These are phyloP conservation scores for Aspergillus oerlinghausenensis DNA, from an alignment of 2,329 filamentous ascomycete species.

Conservation along the genomic window DNA sequence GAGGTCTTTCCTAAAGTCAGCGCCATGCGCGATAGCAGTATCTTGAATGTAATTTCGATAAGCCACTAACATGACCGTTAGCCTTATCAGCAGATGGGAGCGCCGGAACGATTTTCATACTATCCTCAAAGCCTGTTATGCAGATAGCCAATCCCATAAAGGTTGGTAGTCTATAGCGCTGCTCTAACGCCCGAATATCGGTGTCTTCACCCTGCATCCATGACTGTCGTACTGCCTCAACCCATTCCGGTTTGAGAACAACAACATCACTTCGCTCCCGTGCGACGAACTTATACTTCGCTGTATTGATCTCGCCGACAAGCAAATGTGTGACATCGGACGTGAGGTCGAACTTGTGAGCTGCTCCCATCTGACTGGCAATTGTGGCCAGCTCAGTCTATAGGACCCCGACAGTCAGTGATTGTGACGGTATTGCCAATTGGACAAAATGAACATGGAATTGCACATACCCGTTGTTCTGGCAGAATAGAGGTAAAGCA, in stretches of 20 bases:
- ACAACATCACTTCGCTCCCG: constrained; percentile 81
- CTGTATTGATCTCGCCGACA: constrained; percentile 81
- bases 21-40: constrained; percentile 66
- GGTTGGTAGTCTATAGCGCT: constrained; percentile 43
- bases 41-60: constrained; percentile 68
- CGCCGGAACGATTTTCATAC: constrained; percentile 37
- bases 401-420: constrained; percentile 1
- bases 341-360: constrained; percentile 88
- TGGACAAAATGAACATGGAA: neutral
- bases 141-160: constrained; percentile 57
- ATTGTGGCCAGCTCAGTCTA: constrained; percentile 40
- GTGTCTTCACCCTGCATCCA: constrained; percentile 80
- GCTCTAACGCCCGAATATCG: constrained; percentile 66
- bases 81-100: neutral
- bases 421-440: neutral
- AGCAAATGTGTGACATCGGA: constrained; percentile 92
- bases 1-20: constrained; percentile 80
- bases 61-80: constrained; percentile 43
- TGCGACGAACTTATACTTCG: constrained; percentile 94
- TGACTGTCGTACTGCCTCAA: constrained; percentile 69
- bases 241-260: constrained; percentile 76
- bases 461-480: constrained; percentile 64
- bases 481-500: constrained; percentile 83
- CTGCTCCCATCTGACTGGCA: constrained; percentile 76
- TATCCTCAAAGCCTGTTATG: constrained; percentile 65